Base-by-base conservation (phyloP, 1,284 basidiomycete species). In the Cryptococcus wingfieldii region DNA sequence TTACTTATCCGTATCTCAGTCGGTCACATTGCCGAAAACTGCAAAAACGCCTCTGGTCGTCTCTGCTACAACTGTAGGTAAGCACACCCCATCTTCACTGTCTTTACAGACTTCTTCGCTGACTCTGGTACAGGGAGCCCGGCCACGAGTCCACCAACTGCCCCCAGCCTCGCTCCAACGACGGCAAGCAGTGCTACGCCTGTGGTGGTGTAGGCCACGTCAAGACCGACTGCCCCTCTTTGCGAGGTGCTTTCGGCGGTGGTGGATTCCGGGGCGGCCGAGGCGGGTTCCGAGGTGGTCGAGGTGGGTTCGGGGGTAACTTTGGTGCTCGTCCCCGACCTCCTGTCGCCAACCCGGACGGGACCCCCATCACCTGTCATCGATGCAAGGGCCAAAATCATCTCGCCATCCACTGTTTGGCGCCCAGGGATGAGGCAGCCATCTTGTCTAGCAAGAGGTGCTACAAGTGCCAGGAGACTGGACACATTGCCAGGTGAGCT, bases 101-200 rank as follows among this genome's bases (percentile, higher is more conserved):
- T 39, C 19, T 12, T 14, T 28, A 19, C 39, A 23, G 7, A 14
- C 13, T 18, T 44, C 8, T 44, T 19, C 42, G 42, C 18, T 19
- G 42, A 34, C 10, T 34, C 44, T 27, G 19, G 27, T 31, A 8
- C 51, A 64, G 63, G 66, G 86, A 89, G 75, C 88, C 89, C 14
- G 90, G 90, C 25, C 91, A 94, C 72, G 90, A 94, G 78, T 90
- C 88, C 39, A 86, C 86, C 60, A 85, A 86, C 57, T 95, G 91
- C 76, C 88, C 90, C 46, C 84, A 85, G 66, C 90, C 90, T 50
- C 84, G 89, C 62, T 87, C 85, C 23, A 82, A 82, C 47, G 82
- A 84, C 57, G 83, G 85, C 54, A 90, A 89, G 78, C 87, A 89
- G 74, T 87, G 88, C 75, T 89, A 88, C 74, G 84, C 83, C 28